Conservation (phyloP, 164 flowering plant genomes). For the Tinospora cordifolia region DNA sequence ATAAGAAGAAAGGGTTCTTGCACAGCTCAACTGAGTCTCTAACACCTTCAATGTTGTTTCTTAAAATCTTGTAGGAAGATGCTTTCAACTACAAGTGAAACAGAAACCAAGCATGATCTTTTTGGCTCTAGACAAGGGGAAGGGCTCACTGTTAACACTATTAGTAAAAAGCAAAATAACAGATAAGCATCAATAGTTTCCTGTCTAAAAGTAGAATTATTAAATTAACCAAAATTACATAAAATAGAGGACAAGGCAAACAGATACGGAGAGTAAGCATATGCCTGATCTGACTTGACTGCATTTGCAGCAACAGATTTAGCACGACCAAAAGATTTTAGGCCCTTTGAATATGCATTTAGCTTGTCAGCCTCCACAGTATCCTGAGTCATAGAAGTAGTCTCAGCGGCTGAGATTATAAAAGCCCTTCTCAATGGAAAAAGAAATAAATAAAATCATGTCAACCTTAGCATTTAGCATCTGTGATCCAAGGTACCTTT, state of each 20-base stretch:
- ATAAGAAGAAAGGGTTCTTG: not conserved
- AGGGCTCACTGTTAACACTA: not conserved
- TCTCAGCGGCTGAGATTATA: not conserved
- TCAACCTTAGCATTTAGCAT: not conserved
- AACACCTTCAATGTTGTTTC: not conserved
- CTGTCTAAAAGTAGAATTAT: not conserved
- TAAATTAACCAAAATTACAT: not conserved
- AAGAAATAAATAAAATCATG: not conserved
- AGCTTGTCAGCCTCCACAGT: conserved; percentile 18
- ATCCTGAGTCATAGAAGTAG: conserved; percentile 14
- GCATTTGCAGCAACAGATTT: conserved; percentile 21
- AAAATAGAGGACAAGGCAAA: conserved; percentile 1
- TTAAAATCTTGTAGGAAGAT: not conserved
- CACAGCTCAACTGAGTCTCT: not conserved
- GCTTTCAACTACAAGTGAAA: not conserved
- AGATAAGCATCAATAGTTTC: not conserved
- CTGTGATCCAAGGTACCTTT: conserved; percentile 15
- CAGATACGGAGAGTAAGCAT: not conserved
- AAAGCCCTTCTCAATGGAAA: not conserved
- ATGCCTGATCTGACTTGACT: conserved; percentile 19
- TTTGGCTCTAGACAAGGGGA: not conserved
- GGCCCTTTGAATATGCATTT: conserved; percentile 15
- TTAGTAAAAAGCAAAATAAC: not conserved
- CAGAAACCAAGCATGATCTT: not conserved
- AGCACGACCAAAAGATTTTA: conserved; percentile 15